These are phyloP conservation scores for Taiozyma onychis DNA, from an alignment of 1,139 yeast species.

Conservation along the genomic window DNA sequence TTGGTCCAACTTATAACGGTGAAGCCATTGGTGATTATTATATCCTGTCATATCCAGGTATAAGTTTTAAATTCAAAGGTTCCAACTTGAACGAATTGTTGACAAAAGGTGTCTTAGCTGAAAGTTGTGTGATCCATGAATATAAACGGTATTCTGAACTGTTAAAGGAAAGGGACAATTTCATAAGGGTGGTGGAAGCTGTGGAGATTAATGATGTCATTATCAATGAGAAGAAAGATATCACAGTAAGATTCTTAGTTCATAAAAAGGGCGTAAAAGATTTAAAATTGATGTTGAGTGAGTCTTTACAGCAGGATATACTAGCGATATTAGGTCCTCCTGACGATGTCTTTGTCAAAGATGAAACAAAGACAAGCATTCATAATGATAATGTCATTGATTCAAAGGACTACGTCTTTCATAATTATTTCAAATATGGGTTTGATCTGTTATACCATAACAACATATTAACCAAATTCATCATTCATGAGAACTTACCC, in stretches of 20 bases:
- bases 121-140: conserved; percentile 11
- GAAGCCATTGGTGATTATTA: conserved; percentile 16
- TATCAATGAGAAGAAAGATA: neutral
- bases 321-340: conserved; percentile 50
- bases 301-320: conserved; percentile 45
- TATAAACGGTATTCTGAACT: conserved; percentile 6
- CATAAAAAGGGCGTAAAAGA: conserved; percentile 8
- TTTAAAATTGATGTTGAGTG: conserved; percentile 25
- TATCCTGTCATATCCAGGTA: conserved; percentile 49
- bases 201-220: neutral
- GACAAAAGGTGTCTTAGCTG: conserved; percentile 8
- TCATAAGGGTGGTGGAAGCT: neutral
- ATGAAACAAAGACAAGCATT: conserved; percentile 39
- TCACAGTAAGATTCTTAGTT: conserved; percentile 28
- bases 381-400: conserved; percentile 24
- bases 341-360: conserved; percentile 44
- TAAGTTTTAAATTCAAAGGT: conserved; percentile 32
- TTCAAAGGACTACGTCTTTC: conserved; percentile 29
- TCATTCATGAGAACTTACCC: conserved; percentile 46
- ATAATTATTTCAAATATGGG: conserved; percentile 50
- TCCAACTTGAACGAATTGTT: conserved; percentile 7
- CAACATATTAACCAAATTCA: conserved; percentile 36
- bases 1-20: conserved; percentile 66
- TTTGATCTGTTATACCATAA: conserved; percentile 43
- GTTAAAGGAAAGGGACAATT: neutral